Conservation (phyloP, 2,329 filamentous ascomycete species). For the Aspergillus clavatus region DNA sequence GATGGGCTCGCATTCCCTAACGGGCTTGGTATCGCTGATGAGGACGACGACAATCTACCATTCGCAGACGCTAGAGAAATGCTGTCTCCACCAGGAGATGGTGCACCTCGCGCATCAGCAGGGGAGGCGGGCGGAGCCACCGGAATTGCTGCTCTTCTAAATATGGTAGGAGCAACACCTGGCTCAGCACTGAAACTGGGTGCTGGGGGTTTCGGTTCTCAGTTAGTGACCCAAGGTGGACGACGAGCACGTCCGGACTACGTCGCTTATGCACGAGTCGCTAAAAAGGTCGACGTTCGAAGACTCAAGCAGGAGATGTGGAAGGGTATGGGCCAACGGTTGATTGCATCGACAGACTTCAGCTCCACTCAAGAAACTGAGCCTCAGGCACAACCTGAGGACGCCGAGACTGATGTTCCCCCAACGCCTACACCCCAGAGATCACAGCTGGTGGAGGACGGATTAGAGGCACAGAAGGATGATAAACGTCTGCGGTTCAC, state of each 20-base stretch:
- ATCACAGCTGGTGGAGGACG: slow-evolving; percentile 23
- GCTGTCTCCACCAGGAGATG: slow-evolving; percentile 40
- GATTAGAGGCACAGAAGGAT: slow-evolving; percentile 38
- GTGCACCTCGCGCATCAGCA: slow-evolving; percentile 26
- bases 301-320: slow-evolving; percentile 62
- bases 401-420: slow-evolving; percentile 27
- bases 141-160: slow-evolving; percentile 37
- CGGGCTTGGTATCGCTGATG: slow-evolving; percentile 42
- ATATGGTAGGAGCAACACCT: slow-evolving; percentile 37
- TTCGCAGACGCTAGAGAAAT: slow-evolving; percentile 49
- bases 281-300: slow-evolving; percentile 63
- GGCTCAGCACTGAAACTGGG: slow-evolving; percentile 36
- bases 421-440: slow-evolving; percentile 31
- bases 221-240: slow-evolving; percentile 58
- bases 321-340: slow-evolving; percentile 53
- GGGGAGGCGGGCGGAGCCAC: slow-evolving; percentile 33
- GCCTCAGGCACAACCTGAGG: slow-evolving; percentile 13
- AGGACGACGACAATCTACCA: slow-evolving; percentile 44
- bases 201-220: slow-evolving; percentile 55
- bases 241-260: slow-evolving; percentile 58
- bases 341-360: slow-evolving; percentile 36
- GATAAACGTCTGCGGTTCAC: slow-evolving; percentile 72
- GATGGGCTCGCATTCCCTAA: slow-evolving; percentile 46
- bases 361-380: slow-evolving; percentile 24
- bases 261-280: slow-evolving; percentile 60